Base-by-base conservation (phyloP, 306 rosid species). In the Prunus mongolica region DNA sequence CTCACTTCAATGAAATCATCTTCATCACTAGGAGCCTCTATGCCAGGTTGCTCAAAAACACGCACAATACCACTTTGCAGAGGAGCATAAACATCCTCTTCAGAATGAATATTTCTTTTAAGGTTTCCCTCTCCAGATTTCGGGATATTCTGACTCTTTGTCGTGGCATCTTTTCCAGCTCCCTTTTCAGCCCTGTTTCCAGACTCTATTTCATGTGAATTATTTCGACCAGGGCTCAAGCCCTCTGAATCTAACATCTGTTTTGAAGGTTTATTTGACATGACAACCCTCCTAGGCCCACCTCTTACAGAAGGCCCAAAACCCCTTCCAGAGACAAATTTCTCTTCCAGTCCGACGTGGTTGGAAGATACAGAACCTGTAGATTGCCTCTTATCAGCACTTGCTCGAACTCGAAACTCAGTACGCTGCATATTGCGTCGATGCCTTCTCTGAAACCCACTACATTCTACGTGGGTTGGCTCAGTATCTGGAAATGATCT, bases 1-100 rank as follows among this genome's bases (percentile, higher is more conserved):
- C 98, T 86, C 74, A 95, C 98, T 84, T 95, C 96, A 76, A 95
- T 95, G 66, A 95, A 95, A 88, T 95, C 97, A 74, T 90, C 97
- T 79, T 92, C 97, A 84, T 95, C 97, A 74, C 97, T 95, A 28
- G 98, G 97, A 76, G 90, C 97, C 85, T 95, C 98, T 65, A 95
- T 95, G 82, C 98, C 98, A 78, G 97, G 93, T 82, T 95, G 98
- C 93, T 88, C 93, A 82, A 86, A 95, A 61, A 95, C 93, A 2
- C 96, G 96, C 12, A 95, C 87, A 81, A 95, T 82, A 30, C 98
- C 98, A 78, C 98, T 95, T 75, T 90, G 97, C 86, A 92, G 64
- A 79, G 97, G 91, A 77, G 92, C 91, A 74, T 92, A 93, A 62
- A 80, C 93, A 78, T 89, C 96, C 60, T 92, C 96, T 82, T 84